Evolutionary conservation across 805 yeast genomes (phyloP), one percentile per base, ranked within the genome.

Genomic region (Lachancea sp.): DNA sequence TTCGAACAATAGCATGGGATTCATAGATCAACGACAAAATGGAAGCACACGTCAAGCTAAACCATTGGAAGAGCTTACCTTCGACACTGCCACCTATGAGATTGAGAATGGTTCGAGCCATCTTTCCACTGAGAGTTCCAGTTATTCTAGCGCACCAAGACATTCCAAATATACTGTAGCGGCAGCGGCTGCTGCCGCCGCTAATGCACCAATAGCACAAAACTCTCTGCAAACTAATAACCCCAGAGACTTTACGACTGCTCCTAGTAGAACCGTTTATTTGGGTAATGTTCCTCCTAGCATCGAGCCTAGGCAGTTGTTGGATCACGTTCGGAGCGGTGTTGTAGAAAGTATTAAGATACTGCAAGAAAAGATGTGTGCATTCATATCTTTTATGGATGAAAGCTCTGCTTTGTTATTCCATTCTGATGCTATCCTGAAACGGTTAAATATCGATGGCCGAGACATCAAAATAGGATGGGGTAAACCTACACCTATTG

Each of bases 301-400:
- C 45, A 72, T 88, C 43, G 77, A 88, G 15, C 78, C 90, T 4
- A 78, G 83, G 52, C 95, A 86, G 54, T 65, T 92, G 36, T 71
- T 90, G 55, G 89, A 89, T 58, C 94, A 87, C 61, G 96, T 89
- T 22, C 77, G 95, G 51, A 81, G 94, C 23, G 97, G 97, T 23
- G 79, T 86, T 20, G 77, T 89, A 41, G 97, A 89, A 65, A 78
- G 75, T 40, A 78, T 86, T 39, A 74, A 77, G 54, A 73, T 89
- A 42, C 65, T 88, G n/a, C 88, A 92, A 2, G 77, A 81, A 26
- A 88, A 86, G 61, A 78, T 77, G 69, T 88, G 95, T 69, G 96
- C 96, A 2, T 86, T 86, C 58, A 74, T 90, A 30, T 83, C 96
- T 4, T 90, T 92, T 61, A 70, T 90, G 42, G 96, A 88, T 61